Base-by-base conservation (phyloP, 257 asterid species). In the Gynochthodes officinalis region DNA sequence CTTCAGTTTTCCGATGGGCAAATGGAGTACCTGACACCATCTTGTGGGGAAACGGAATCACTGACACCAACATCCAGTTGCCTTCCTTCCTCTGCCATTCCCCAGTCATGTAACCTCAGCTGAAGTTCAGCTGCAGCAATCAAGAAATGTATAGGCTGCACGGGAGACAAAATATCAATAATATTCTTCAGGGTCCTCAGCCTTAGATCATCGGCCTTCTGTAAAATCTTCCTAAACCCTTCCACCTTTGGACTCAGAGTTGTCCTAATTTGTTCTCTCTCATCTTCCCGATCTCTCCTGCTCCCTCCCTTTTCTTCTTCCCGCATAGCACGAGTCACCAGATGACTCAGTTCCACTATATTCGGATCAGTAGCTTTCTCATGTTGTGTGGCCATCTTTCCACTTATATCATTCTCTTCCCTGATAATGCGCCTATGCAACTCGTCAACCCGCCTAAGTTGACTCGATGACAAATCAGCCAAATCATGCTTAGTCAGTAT, bases 81-180 rank as follows among this genome's bases (percentile, higher is more conserved):
- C 27, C 58, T 14, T 25, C 12, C 89, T 32, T 87, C 93, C 21
- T 75, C 70, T 59, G 73, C 82, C 67, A 57, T 79, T 1, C 97
- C 95, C 95, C 95, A 91, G 4, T 91, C 96, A 72, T 91, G 96
- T 64, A 86, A 40, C 87, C 95, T 87, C 77, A 89, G 28, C 78
- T 89, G 96, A 76, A 87, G 82, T n/a, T 86, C 87, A 1, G 91
- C 89, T 11, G 92, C 97, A 27, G 96, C 91, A 64, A 89, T 84
- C 85, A 91, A 80, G 86, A 85, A 91, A 79, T 89, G 81, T 33
- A 82, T 86, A 4, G 84, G 82, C 82, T 91, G 95, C 5, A 37
- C 15, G 32, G 88, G 88, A 1, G 49, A 83, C 69, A 86, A 68
- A 13, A 85, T 75, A 0, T 69, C 50, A 1, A 85, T 25, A 8